Percentiles rank a stretch among this genome's conserved stretches.
Conservation (phyloP, 805 yeast genomes). For the Teunomyces funiuensis region DNA sequence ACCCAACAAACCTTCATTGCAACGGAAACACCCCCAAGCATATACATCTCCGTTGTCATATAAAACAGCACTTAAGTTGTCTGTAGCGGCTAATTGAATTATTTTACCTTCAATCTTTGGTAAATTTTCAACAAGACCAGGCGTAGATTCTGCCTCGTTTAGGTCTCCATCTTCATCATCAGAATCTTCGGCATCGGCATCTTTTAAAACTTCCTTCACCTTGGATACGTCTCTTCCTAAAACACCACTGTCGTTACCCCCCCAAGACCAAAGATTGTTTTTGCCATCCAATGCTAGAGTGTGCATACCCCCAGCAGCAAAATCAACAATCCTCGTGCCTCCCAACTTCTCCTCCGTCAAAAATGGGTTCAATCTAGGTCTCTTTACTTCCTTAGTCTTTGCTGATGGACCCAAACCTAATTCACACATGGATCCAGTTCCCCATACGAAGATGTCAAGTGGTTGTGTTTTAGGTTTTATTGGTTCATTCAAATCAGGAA, state of each 20-base stretch:
- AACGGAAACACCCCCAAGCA: conserved; percentile 97
- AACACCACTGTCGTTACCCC: conserved; percentile 89
- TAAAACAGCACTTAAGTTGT: conserved; percentile 81
- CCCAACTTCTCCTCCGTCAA: conserved; percentile 50
- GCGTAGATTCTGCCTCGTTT: conserved; percentile 87
- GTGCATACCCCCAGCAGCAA: conserved; percentile 97
- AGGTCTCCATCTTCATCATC: conserved; percentile 80
- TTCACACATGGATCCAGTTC: conserved; percentile 97
- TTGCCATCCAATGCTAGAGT: conserved; percentile 74
- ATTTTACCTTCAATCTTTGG: conserved; percentile 51
- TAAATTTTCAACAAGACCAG: conserved; percentile 68
- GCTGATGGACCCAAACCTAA: conserved; percentile 96
- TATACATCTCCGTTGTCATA: conserved; percentile 82
- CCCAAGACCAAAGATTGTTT: conserved; percentile 96
- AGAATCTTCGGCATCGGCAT: conserved; percentile 54
- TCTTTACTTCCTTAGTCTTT: conserved; percentile 86
- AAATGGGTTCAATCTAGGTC: conserved; percentile 89
- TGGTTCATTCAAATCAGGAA: conserved; percentile 45
- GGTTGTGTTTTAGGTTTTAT: conserved; percentile 42
- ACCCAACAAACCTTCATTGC: conserved; percentile 89
- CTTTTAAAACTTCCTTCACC: conserved; percentile 61
- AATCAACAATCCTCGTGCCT: conserved; percentile 70
- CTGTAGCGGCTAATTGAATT: conserved; percentile 87
- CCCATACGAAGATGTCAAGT: conserved; percentile 88
- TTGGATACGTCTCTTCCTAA: conserved; percentile 81